These are phyloP conservation scores for Dillenia suffruticosa DNA, from an alignment of 164 flowering plant genomes.

Conservation along the genomic window DNA sequence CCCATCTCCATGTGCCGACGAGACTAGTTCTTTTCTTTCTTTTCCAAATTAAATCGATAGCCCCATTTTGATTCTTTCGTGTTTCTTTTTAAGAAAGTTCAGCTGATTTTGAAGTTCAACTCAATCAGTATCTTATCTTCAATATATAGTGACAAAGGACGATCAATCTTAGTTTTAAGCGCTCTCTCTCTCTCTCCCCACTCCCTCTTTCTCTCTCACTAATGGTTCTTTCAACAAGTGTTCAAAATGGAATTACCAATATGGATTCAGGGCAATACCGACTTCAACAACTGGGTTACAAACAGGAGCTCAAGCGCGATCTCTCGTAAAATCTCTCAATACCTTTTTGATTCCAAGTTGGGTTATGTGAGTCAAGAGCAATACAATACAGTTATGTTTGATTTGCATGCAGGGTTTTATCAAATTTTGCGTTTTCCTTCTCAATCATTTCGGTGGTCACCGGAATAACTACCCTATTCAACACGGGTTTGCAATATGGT, in stretches of 20 bases:
- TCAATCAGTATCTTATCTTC: too few relatives aligned
- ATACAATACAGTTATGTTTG: slow-evolving; percentile 1
- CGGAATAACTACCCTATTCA: slow-evolving; percentile 69
- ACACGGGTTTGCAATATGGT: slow-evolving; percentile 68
- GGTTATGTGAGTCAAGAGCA: too few relatives aligned
- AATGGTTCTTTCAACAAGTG: slow-evolving; percentile 19
- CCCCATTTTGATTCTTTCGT: too few relatives aligned
- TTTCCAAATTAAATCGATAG: too few relatives aligned
- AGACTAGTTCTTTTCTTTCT: too few relatives aligned
- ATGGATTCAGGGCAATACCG: slow-evolving; percentile 69
- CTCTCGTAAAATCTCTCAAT: slow-evolving; percentile 57
- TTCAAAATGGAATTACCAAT: slow-evolving; percentile 17
- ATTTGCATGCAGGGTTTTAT: slow-evolving; percentile 41
- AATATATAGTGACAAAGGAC: too few relatives aligned
- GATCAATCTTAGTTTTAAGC: too few relatives aligned
- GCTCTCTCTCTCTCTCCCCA: too few relatives aligned
- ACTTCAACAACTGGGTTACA: slow-evolving; percentile 78
- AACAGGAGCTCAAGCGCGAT: slow-evolving; percentile 92
- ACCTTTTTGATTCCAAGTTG: background rate
- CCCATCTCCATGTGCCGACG: too few relatives aligned
- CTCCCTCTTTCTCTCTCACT: background rate
- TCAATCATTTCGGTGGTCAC: slow-evolving; percentile 83
- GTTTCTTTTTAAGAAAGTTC: too few relatives aligned
- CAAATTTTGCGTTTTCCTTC: slow-evolving; percentile 70
- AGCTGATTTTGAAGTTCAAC: too few relatives aligned